A percentile compares a stretch with the other conserved stretches of the same genome.
phyloP scores from a whole-genome alignment of 208 protist genomes.

The Wallacemonas sp. region DNA sequence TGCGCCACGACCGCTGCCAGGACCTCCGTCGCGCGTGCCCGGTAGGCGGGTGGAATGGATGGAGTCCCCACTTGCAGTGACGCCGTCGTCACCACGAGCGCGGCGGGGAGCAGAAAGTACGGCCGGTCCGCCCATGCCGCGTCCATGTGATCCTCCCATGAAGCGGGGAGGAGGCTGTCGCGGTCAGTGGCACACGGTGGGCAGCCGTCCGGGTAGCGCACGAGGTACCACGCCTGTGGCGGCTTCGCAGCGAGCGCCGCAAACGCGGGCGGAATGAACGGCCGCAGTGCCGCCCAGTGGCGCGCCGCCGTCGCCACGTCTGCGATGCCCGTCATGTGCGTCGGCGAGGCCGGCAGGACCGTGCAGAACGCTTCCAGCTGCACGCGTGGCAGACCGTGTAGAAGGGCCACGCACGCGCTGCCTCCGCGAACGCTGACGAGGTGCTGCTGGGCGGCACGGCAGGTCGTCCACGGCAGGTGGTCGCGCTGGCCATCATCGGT shows the following conservation, averaged over 20 bases:
- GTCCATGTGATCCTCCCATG: no score
- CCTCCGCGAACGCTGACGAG: not conserved
- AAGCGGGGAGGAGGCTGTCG: slow-evolving; percentile 5
- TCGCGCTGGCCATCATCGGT: not conserved
- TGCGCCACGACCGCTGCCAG: not conserved
- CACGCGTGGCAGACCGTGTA: slow-evolving; percentile 35
- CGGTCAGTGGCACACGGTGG: not conserved
- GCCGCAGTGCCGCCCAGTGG: slow-evolving; percentile 25
- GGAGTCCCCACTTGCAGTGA: not conserved
- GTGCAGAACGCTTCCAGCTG: slow-evolving; percentile 20
- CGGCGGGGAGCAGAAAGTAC: slow-evolving; percentile 9
- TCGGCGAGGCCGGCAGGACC: no score
- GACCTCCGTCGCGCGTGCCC: not conserved
- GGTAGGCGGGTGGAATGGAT: slow-evolving; percentile 1
- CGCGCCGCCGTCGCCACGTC: no score
- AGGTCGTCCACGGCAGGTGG: not conserved
- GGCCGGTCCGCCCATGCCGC: not conserved
- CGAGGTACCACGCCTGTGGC: slow-evolving; percentile 25
- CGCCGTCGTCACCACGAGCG: not conserved
- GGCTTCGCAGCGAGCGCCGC: not conserved
- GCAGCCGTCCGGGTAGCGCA: slow-evolving; percentile 23
- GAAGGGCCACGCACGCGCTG: slow-evolving; percentile 25
- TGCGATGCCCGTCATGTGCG: no score
- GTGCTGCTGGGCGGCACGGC: not conserved
- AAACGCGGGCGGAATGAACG: slow-evolving; percentile 19